A percentile compares a stretch with the other conserved stretches of the same genome.
Conservation (phyloP, 2,329 filamentous ascomycete species). For the Cephalotrichum gorgonifer region DNA sequence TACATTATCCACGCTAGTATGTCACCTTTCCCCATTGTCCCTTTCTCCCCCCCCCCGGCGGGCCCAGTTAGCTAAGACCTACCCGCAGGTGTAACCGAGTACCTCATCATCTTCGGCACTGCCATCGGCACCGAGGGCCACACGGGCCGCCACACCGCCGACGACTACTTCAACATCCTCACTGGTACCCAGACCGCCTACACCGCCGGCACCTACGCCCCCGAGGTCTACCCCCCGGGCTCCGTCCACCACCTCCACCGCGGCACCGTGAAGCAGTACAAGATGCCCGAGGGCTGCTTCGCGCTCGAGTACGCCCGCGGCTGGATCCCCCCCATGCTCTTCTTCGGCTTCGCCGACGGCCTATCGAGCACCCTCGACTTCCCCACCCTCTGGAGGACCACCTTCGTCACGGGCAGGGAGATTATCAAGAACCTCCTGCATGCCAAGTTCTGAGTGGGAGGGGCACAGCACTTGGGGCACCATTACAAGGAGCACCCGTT, state of each 20-base stretch:
- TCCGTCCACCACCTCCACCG: slow-evolving; percentile 61
- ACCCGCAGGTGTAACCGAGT: slow-evolving; percentile 62
- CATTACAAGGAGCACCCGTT: no score
- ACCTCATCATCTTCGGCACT: slow-evolving; percentile 81
- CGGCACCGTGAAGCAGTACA: slow-evolving; percentile 71
- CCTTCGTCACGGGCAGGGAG: slow-evolving; percentile 60
- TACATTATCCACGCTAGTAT: slow-evolving; percentile 78
- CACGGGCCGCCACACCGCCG: slow-evolving; percentile 77
- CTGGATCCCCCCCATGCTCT: slow-evolving; percentile 89
- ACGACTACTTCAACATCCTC: slow-evolving; percentile 93
- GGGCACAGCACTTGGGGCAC: no score
- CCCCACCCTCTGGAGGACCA: slow-evolving; percentile 75
- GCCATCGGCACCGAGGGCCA: slow-evolving; percentile 80
- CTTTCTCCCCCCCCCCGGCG: neutral
- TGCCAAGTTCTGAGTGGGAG: slow-evolving; percentile 57
- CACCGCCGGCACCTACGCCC: slow-evolving; percentile 53
- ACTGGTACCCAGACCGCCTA: slow-evolving; percentile 68
- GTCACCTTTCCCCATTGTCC: slow-evolving; percentile 19
- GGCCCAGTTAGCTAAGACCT: neutral
- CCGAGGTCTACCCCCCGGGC: slow-evolving; percentile 61
- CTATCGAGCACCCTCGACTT: slow-evolving; percentile 75
- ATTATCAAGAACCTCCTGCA: slow-evolving; percentile 64
- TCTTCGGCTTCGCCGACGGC: slow-evolving; percentile 78
- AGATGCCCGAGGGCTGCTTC: slow-evolving; percentile 67
- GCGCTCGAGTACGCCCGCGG: slow-evolving; percentile 76